Base-by-base conservation (phyloP, 306 rosid genomes). In the Malus asiatica region DNA sequence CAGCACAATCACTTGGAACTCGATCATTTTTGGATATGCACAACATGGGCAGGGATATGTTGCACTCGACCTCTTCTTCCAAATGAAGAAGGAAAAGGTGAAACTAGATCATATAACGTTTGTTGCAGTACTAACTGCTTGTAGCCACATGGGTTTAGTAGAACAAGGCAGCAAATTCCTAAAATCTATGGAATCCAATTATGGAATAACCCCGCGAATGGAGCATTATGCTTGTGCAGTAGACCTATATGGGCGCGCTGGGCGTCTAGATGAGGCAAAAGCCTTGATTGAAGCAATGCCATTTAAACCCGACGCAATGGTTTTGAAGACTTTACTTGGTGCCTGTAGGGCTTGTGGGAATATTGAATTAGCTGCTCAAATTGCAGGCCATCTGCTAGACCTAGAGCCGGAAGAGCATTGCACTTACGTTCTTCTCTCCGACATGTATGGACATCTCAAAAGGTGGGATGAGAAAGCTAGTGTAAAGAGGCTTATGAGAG, bases 141-240 rank as follows among this genome's bases (percentile, higher is more conserved):
- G 96, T 70, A 93, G 97, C 74, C 98, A 91, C 70, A 83, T 77
- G 71, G 97, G 97, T 69, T 81, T 91, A 71, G 86, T 93, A 55
- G 93, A 88, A 80, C 81, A 88, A 84, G 97, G 94, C 29, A 70
- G 81, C 72, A 84, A 80, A 35, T 74, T 91, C 42, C 73, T 90
- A 53, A 73, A 74, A 19, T 79, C 79, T 23, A 88, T 84, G 97
- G 93, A 86, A 72, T 82, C 81, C 68, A 84, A 87, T 53, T 86
- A 82, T 38, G 88, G 90, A 63, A 79, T 93, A 81, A 74, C 85
- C 66, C 93, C 77, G 1, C 79, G 82, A 53, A 86, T 87, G 91
- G 94, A 90, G 84, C 94, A 91, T 83, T 93, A 91, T 51, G 98
- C 97, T 60, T 91, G 98, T 75, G 96, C 86, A 22, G 87, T 91